Conservation (phyloP, 1,284 basidiomycete genomes). For the Omphalotus olearius region DNA sequence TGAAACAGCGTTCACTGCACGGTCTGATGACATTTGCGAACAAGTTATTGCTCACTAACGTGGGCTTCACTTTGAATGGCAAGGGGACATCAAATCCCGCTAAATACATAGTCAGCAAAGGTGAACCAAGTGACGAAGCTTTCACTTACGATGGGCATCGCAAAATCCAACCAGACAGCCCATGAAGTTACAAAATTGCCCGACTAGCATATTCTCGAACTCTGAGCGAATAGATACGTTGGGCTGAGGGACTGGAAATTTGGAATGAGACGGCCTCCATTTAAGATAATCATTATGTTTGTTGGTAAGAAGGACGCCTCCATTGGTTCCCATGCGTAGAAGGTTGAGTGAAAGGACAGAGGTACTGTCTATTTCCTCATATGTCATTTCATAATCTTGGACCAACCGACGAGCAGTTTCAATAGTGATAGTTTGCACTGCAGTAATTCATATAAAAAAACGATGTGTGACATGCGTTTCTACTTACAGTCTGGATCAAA, state of each 20-base stretch:
- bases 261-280: neutral
- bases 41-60: slow-evolving; percentile 21
- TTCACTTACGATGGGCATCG: slow-evolving; percentile 40
- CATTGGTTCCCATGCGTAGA: slow-evolving; percentile 21
- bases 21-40: slow-evolving; percentile 20
- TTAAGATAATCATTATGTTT: slow-evolving; percentile 21
- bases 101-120: neutral
- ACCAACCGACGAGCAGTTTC: slow-evolving; percentile 40
- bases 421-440: slow-evolving; percentile 43
- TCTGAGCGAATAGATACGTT: neutral
- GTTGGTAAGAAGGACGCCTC: slow-evolving; percentile 27
- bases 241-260: slow-evolving; percentile 1
- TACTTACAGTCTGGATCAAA: slow-evolving; percentile 49
- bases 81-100: slow-evolving; percentile 23
- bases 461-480: slow-evolving; percentile 11
- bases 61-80: slow-evolving; percentile 22
- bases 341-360: slow-evolving; percentile 34
- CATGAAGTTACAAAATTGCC: slow-evolving; percentile 45
- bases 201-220: neutral
- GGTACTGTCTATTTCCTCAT: slow-evolving; percentile 39
- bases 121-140: neutral
- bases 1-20: slow-evolving; percentile 38
- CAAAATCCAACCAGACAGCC: slow-evolving; percentile 52
- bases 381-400: slow-evolving; percentile 28
- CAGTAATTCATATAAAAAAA: slow-evolving; percentile 4